phyloP scores from a whole-genome alignment of 2,329 filamentous ascomycete species.

The Fusarium concolor region DNA sequence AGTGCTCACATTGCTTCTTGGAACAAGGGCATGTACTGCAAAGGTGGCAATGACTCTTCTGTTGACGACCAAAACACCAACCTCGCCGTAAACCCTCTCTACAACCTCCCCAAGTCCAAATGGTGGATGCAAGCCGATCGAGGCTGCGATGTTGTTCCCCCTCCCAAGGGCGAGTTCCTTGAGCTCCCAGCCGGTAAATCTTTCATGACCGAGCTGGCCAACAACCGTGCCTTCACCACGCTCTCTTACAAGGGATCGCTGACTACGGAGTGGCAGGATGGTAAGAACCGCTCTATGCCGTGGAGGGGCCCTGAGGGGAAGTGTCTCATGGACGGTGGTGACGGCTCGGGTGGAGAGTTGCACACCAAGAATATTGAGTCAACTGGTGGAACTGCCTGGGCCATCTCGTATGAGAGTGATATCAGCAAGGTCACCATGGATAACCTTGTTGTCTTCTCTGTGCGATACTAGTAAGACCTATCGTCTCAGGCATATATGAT shows the following conservation, averaged over 20 bases:
- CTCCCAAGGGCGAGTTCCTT: conserved; percentile 50
- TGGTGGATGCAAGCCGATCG: conserved; percentile 65
- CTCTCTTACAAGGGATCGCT: conserved; percentile 56
- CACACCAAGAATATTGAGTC: conserved; percentile 58
- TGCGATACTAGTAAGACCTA: conserved; percentile 54
- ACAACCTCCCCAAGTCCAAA: conserved; percentile 55
- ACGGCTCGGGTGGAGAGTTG: conserved; percentile 58
- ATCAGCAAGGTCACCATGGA: conserved; percentile 60
- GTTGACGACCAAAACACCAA: conserved; percentile 58
- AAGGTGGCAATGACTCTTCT: conserved; percentile 47
- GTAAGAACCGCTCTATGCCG: conserved; percentile 57
- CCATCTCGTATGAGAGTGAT: conserved; percentile 63
- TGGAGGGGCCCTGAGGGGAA: conserved; percentile 54
- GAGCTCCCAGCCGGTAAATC: conserved; percentile 60
- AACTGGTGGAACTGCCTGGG: conserved; percentile 61
- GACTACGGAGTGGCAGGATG: conserved; percentile 60
- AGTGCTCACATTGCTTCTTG: conserved; percentile 46
- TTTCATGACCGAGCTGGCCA: conserved; percentile 62
- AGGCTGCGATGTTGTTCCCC: conserved; percentile 57
- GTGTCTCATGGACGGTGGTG: conserved; percentile 45
- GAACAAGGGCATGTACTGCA: conserved; percentile 48
- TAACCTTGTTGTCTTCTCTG: conserved; percentile 64
- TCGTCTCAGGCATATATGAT: neutral
- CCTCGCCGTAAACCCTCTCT: conserved; percentile 59
- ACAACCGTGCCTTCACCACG: conserved; percentile 62